Evolutionary conservation across 176 grass and related monocot genomes (phyloP).

Genomic region (Aegilops speltoides): DNA sequence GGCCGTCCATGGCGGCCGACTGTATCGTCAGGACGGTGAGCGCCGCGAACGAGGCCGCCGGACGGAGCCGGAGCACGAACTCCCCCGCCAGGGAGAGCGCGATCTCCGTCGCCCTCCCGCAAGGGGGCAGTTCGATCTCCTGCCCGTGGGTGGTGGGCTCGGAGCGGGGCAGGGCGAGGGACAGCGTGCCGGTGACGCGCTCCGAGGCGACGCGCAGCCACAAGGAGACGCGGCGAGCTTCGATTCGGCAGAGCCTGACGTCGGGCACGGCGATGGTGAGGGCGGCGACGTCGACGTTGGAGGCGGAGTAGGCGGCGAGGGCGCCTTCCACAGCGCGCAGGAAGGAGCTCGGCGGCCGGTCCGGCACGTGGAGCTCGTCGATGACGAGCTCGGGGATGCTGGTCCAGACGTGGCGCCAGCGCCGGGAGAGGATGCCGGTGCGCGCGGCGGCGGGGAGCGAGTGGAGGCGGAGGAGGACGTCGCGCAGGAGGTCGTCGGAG

Average conservation of each 20-base stretch:
- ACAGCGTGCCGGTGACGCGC: neutral
- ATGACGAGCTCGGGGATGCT: neutral
- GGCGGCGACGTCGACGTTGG: neutral
- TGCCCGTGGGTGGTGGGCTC: too few relatives aligned
- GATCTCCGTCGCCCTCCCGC: neutral
- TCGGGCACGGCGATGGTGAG: neutral
- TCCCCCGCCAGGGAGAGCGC: neutral
- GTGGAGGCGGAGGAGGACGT: neutral
- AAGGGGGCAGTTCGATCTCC: neutral
- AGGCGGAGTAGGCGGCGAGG: neutral
- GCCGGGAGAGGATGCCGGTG: neutral
- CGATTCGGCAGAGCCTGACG: neutral
- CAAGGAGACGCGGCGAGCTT: neutral
- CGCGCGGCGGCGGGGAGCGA: neutral
- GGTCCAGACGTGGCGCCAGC: neutral
- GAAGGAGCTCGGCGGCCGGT: neutral
- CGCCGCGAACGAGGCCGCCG: neutral
- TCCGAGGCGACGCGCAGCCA: neutral
- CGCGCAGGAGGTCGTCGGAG: neutral
- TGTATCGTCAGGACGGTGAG: neutral
- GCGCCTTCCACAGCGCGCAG: neutral
- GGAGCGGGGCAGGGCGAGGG: neutral
- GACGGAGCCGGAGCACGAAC: neutral
- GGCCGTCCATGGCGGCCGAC: neutral
- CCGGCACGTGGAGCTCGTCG: neutral